Evolutionary conservation across 2,329 filamentous ascomycete species (phyloP), one percentile per base, ranked within the genome.

Genomic region (Penicillium thymicola): DNA sequence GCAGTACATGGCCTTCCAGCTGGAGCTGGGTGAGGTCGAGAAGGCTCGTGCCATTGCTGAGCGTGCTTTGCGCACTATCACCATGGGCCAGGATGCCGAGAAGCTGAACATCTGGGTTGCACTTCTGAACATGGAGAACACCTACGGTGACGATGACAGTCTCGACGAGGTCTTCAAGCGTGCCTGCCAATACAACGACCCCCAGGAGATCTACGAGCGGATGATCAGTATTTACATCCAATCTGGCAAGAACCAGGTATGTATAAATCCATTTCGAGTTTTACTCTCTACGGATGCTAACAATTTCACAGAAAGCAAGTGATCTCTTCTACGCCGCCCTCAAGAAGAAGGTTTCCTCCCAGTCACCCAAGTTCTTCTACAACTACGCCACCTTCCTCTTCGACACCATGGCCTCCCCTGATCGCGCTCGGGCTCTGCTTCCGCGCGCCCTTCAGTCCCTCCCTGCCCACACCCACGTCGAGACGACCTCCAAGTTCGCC

Each of bases 1-100:
- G 53, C 85, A 90, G 63, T 99, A 99, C 78, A 97, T 99, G 91
- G 92, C 92, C n/a, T 96, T 96, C 82, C 91, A 97, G 76, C 87
- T 97, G 74, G 89, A 96, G 70, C 84, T 96, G 51, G 90, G 90
- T 70, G 94, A 99, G 75, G 81, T 95, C 21, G 85, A 88, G 59
- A 94, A 92, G 75, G 92, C 94, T 13, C 86, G 93, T 47, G 89
- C 93, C 63, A 88, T 97, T 57, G 92, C 91, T 2, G 89, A 97
- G 76, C 89, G 94, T 59, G 94, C 94, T 18, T 84, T 97, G 61
- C 87, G 88, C 70, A 95, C 89, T 16, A 97, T 99, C 78, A 89
- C 90, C 74, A 90, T 95, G 59, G 86, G 90, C 27, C 92, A 97
- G 72, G 89, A 96, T 72, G 86, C 87, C 3, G 94, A 97, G 76